Evolutionary conservation across 306 rosid genomes (phyloP).

Genomic region (Luffa acutangula): DNA sequence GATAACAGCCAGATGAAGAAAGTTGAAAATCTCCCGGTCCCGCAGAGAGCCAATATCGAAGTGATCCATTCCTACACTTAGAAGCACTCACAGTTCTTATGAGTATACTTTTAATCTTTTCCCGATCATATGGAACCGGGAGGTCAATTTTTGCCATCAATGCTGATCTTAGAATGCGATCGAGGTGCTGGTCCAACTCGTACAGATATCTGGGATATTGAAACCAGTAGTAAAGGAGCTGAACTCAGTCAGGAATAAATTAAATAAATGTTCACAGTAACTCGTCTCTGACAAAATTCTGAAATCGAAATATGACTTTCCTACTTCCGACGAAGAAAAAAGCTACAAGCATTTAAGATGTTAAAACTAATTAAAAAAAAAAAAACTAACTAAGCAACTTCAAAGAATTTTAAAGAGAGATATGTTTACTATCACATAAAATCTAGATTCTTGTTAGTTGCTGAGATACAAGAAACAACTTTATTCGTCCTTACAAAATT

Average conservation of each 20-base stretch:
- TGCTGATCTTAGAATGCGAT: conserved; percentile 71
- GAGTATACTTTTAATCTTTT: conserved; percentile 46
- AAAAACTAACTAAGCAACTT: neutral
- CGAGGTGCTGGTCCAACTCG: conserved; percentile 87
- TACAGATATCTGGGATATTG: conserved; percentile 42
- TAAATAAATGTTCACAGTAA: neutral
- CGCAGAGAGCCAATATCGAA: conserved; percentile 84
- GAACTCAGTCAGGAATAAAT: neutral
- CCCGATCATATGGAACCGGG: conserved; percentile 54
- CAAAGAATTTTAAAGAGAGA: neutral
- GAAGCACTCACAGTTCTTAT: conserved; percentile 80
- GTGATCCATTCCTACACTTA: conserved; percentile 68
- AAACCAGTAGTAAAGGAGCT: neutral
- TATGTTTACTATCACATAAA: neutral
- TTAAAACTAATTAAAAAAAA: neutral
- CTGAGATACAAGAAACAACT: neutral
- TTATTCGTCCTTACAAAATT: neutral
- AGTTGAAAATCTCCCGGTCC: conserved; percentile 95
- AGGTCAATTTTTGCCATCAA: conserved; percentile 48
- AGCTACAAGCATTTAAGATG: neutral
- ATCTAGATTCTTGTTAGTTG: neutral
- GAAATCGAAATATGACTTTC: neutral
- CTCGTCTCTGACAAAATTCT: neutral
- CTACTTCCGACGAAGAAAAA: neutral
- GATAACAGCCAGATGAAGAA: conserved; percentile 48